These are phyloP conservation scores for Amanita muscaria DNA, from an alignment of 768 basidiomycete genomes.

Conservation along the genomic window DNA sequence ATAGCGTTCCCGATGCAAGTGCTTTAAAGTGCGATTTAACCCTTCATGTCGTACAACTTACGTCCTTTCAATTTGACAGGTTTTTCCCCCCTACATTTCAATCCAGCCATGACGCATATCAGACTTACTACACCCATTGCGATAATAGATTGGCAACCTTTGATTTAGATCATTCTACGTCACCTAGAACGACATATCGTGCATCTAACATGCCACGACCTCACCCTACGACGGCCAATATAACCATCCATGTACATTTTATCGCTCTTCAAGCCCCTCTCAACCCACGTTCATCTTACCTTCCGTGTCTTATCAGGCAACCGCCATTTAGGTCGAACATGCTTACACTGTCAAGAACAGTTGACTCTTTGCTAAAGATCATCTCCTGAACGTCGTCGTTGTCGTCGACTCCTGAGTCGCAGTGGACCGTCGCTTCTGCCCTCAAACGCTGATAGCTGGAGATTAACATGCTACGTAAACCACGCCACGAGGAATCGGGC, in stretches of 20 bases:
- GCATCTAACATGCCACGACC: slow-evolving; percentile 2
- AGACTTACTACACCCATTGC: not conserved
- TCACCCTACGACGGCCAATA: not conserved
- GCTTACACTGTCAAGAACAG: slow-evolving; percentile 6
- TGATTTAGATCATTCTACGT: not conserved
- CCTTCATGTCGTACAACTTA: not conserved
- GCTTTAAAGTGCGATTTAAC: not conserved
- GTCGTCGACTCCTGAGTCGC: not conserved
- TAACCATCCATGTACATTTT: slow-evolving; percentile 6
- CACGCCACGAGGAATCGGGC: not conserved
- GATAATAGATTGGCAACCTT: slow-evolving; percentile 3
- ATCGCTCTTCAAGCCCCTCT: not conserved
- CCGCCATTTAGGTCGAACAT: not conserved
- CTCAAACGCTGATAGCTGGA: not conserved
- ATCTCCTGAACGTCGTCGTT: not conserved
- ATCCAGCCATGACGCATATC: not conserved
- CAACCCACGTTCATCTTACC: not conserved
- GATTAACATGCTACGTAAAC: slow-evolving; percentile 4
- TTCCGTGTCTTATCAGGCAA: slow-evolving; percentile 1
- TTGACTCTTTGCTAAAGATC: not conserved
- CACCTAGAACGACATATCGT: not conserved
- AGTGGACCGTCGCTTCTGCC: not conserved
- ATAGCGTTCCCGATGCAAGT: slow-evolving; percentile 1
- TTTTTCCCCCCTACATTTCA: not conserved
- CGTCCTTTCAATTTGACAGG: not conserved